Base-by-base conservation (phyloP, 2,329 filamentous ascomycete genomes). In the Diaporthe capsici region DNA sequence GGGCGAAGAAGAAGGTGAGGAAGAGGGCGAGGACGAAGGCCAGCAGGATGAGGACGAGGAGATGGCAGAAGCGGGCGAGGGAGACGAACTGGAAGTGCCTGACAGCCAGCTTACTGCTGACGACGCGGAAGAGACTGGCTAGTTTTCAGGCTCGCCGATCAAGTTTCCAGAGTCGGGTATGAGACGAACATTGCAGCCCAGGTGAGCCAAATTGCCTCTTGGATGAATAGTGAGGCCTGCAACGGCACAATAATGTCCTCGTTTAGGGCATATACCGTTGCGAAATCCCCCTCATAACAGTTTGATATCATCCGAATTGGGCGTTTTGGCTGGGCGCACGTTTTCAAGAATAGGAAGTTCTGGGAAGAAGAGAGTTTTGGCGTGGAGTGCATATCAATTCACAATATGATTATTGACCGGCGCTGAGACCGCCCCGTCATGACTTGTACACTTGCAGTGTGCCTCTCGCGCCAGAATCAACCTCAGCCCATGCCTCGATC, bases 21-120 rank as follows among this genome's bases (percentile, higher is more conserved):
- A 28, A 39, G 73, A 22, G 51, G 76, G 74, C 2, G 65, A 51
- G 15, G 73, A 63, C 22, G 73, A 65, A 25, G 73, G 28, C 71
- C 71, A 70, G n/a, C 58, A 49, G 72, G 74, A 81, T 70, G 82
- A 77, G 3, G 83, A 84, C 3, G 78, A 70, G 3, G 78, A 76
- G 28, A 77, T 72, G 7, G 75, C 71, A 20, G 76, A 75, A 5
- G 79, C 73, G 10, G 77, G 65, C 2, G 61, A 37, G 2, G 78
- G 77, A 17, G 78, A 78, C 3, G 78, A 76, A 2, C 76, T 76
- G 4, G 77, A 77, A 28, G 74, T 73, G n/a, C n/a, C 71, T 15
- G 71, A 73, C 12, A 73, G 71, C 25, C 71, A 72, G 15, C n/a
- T n/a, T 13, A 53, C 34, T 20, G 58, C 15, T 53, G 71, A 73